A percentile compares a stretch with the other conserved stretches of the same genome.
phyloP scores from a whole-genome alignment of 2,329 filamentous ascomycete species.

The Exophiala spinifera region DNA sequence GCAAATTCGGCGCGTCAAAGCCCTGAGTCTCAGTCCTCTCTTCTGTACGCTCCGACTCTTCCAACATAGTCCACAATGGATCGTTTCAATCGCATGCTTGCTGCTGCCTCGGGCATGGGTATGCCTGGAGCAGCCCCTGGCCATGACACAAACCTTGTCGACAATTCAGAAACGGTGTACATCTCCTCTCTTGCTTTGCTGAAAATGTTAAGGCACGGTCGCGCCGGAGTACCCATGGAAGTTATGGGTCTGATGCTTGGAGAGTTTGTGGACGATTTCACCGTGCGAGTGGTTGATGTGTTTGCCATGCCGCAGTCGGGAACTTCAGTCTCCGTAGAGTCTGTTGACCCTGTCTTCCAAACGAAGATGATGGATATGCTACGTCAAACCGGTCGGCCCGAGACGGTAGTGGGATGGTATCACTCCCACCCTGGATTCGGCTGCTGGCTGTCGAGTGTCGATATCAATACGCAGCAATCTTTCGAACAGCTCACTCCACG shows the following conservation, averaged over 20 bases:
- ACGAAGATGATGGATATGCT: slow-evolving; percentile 99
- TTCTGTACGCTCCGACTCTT: background rate
- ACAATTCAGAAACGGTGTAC: slow-evolving; percentile 99
- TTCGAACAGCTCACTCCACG: slow-evolving; percentile 97
- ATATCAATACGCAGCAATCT: slow-evolving; percentile 99
- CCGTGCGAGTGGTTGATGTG: slow-evolving; percentile 94
- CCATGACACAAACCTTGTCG: slow-evolving; percentile 86
- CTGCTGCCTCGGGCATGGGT: slow-evolving; percentile 63
- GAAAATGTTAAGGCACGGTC: slow-evolving; percentile 97
- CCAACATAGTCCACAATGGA: slow-evolving; percentile 62
- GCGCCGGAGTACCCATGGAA: slow-evolving; percentile 98
- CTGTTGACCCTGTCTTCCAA: slow-evolving; percentile 97
- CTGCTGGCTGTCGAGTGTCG: slow-evolving; percentile 97
- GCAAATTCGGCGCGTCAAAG: background rate
- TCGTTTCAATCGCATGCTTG: slow-evolving; percentile 83
- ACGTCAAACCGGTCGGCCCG: slow-evolving; percentile 89
- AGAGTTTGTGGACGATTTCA: slow-evolving; percentile 99
- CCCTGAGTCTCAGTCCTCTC: background rate
- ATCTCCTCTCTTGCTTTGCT: slow-evolving; percentile 95
- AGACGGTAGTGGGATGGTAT: slow-evolving; percentile 98
- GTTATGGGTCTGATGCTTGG: slow-evolving; percentile 99
- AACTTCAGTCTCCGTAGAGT: slow-evolving; percentile 96
- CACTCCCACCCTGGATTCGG: slow-evolving; percentile 98
- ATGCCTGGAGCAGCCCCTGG: slow-evolving; percentile 52
- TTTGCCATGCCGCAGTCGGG: slow-evolving; percentile 99